Percentiles rank a stretch among this genome's conserved stretches.
phyloP scores from a whole-genome alignment of 1,284 basidiomycete species.

The Tetrapyrgos nigripes region DNA sequence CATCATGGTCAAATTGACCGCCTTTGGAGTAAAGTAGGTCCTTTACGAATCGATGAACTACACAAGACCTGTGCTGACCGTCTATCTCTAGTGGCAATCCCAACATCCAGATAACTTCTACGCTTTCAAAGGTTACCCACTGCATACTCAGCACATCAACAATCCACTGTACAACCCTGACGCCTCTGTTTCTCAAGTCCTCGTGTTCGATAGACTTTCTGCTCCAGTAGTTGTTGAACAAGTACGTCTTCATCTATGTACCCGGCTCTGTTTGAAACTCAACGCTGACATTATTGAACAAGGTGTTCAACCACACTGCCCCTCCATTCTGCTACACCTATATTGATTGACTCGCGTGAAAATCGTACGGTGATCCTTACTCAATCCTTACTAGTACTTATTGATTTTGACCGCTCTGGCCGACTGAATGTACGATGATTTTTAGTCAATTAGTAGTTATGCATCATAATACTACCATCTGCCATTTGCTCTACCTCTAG shows the following conservation, averaged over 20 bases:
- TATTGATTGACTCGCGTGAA: background rate
- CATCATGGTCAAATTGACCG: background rate
- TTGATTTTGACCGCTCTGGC: too few relatives aligned
- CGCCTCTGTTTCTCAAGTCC: background rate
- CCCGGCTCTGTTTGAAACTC: background rate
- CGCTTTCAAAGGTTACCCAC: background rate
- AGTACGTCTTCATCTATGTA: background rate
- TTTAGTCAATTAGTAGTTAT: too few relatives aligned
- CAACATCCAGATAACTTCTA: background rate
- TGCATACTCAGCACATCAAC: background rate
- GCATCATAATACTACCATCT: too few relatives aligned
- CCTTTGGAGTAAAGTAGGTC: background rate
- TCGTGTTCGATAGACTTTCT: background rate
- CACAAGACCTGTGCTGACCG: background rate
- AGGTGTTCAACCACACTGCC: background rate
- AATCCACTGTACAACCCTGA: background rate
- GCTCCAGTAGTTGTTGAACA: background rate
- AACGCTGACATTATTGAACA: background rate
- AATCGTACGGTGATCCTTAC: too few relatives aligned
- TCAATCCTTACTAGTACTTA: too few relatives aligned
- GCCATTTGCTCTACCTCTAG: too few relatives aligned
- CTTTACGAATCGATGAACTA: background rate
- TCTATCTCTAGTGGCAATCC: background rate
- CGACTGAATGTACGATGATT: too few relatives aligned
- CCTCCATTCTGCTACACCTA: background rate